Evolutionary conservation across 441 rosid species (phyloP), one percentile per base, ranked within the genome.

Genomic region (Populus hybrid): DNA sequence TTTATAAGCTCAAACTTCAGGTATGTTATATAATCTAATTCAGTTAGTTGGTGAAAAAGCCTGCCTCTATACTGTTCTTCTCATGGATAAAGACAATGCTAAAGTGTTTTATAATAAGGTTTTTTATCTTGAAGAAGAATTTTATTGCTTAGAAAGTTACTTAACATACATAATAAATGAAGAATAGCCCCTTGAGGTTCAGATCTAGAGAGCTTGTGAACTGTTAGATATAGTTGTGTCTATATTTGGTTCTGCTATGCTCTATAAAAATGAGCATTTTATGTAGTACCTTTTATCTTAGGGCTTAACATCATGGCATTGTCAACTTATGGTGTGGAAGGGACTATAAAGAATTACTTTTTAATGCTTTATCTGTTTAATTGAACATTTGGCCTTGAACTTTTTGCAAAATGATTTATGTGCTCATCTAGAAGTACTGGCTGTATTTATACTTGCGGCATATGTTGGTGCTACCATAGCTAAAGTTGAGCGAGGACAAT

Each of bases 261-360:
- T 83, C 75, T 97, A 88, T 88, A 93, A 83, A 86, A 90, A 81
- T 85, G 93, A 92, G 82, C 90, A 90, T 83, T 89, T 89, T 75
- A 85, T 94, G 83, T 94, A 98, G 99, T 94, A 93, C 81, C 99
- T 98, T 67, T 91, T 97, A 74, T 93, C 89, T 66, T 1, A 31
- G 1, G 33, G 33, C 0, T 31, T 31, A 31, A 31, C 97, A 93
- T 92, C 94, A 81, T 96, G 97, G 97, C 86, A 85, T 79, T 94
- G 88, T 78, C 92, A 82, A 80, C 80, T 85, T 80, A 77, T 86
- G 68, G 93, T 94, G 71, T 88, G 98, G 68, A 89, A 92, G 81
- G 97, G 99, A 68, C 68, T 94, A 80, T 94, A 96, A 97, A 84
- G 88, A 77, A 79, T 90, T 79, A 91, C 94, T 35, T 91, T 93